Evolutionary conservation across 306 rosid species (phyloP), one percentile per base, ranked within the genome.

Genomic region (Vicia villosa): DNA sequence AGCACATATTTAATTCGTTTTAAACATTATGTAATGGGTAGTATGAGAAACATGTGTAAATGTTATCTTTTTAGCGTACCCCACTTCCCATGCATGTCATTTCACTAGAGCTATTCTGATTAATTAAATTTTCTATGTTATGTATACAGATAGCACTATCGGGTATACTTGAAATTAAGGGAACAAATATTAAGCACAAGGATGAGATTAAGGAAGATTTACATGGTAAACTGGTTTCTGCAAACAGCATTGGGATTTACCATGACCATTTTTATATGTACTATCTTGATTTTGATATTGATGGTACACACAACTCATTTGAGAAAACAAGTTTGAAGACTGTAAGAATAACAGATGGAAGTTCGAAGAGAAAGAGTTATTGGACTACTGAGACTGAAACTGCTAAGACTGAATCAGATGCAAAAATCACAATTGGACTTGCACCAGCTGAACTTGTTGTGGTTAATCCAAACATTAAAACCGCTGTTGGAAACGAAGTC

Each of bases 281-380:
- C 63, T 68, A 86, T 54, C 88, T 90, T 32, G 90, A 87, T 70
- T 82, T 86, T 16, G 95, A 87, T 77, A 70, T 87, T 21, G 91
- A 83, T 26, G 88, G 90, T 3, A 79, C 26, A 12, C 26, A 69
- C 5, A 90, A 87, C 66, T 87, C 96, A 6, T 86, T 83, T 40
- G 86, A 81, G 45, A 86, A 81, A 74, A 63, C 77, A 5, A 73
- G 32, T 62, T 66, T 84, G 55, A 83, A 84, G 72, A 56, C 86
- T 0, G 66, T 74, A 17, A 72, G 56, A n/a, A 76, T 73, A 9
- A 75, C 28, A 0, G 79, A 74, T 16, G 71, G 70, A 8, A 83
- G 63, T 15, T 60, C 89, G 6, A 82, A 80, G 40, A 82, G 89
- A 30, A 88, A 86, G 61, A 88, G 87, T 26, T 86, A 84, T 12